These are phyloP conservation scores for Moesziomyces parantarcticus DNA, from an alignment of 1,284 basidiomycete genomes.

Conservation along the genomic window DNA sequence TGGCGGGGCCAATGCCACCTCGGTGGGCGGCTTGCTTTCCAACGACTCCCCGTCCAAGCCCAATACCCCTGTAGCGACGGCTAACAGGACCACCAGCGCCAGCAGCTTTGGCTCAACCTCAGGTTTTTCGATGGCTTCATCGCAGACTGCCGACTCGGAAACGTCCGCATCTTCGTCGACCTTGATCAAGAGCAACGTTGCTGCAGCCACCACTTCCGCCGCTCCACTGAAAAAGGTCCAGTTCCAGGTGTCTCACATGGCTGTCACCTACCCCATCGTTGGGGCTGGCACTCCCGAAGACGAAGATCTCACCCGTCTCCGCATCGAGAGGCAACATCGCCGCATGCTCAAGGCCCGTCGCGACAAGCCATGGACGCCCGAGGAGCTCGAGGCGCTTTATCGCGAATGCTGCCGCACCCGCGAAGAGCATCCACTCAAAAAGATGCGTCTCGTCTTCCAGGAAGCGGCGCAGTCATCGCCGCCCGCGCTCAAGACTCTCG, in stretches of 20 bases:
- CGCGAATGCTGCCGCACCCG: slow-evolving; percentile 65
- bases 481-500: slow-evolving; percentile 55
- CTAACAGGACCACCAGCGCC: slow-evolving; percentile 10
- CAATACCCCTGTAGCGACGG: slow-evolving; percentile 6
- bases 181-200: slow-evolving; percentile 23
- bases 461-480: slow-evolving; percentile 44
- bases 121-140: slow-evolving; percentile 1
- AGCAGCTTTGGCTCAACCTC: slow-evolving; percentile 11
- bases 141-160: slow-evolving; percentile 15
- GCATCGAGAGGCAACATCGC: slow-evolving; percentile 61
- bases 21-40: slow-evolving; percentile 20
- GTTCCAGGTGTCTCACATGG: slow-evolving; percentile 60
- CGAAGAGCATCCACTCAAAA: slow-evolving; percentile 63
- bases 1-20: slow-evolving; percentile 22
- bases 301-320: slow-evolving; percentile 59
- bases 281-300: slow-evolving; percentile 55
- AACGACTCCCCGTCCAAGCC: slow-evolving; percentile 18
- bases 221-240: slow-evolving; percentile 61
- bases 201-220: slow-evolving; percentile 38
- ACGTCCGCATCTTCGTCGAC: slow-evolving; percentile 5
- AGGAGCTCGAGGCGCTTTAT: slow-evolving; percentile 63
- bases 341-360: slow-evolving; percentile 45
- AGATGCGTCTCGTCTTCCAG: slow-evolving; percentile 61
- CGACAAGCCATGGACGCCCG: slow-evolving; percentile 51
- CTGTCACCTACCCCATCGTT: slow-evolving; percentile 64